Evolutionary conservation across 768 basidiomycete species (phyloP).

Genomic region (Tephrocybe sp.): DNA sequence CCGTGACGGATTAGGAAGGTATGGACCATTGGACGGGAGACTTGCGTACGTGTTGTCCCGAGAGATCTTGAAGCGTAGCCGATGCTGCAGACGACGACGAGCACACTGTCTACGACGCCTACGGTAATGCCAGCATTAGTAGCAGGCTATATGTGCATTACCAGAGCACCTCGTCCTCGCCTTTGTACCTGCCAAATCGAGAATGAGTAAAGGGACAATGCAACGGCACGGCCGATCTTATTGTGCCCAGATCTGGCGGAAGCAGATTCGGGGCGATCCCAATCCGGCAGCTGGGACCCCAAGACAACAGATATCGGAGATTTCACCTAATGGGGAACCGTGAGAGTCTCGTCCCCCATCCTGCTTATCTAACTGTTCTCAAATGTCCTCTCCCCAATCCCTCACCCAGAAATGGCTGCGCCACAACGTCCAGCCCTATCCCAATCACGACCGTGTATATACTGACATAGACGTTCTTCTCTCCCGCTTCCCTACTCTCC

Average conservation of each 20-base stretch:
- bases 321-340: constrained; percentile 13
- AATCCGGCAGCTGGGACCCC: constrained; percentile 24
- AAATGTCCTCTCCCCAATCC: constrained; percentile 25
- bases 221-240: constrained; percentile 20
- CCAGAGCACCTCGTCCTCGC: constrained; percentile 2
- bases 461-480: constrained; percentile 65
- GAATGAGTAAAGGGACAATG: constrained; percentile 18
- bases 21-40: constrained; percentile 50
- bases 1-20: constrained; percentile 45
- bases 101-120: no score
- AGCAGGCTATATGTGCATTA: background rate
- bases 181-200: constrained; percentile 33
- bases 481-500: constrained; percentile 50
- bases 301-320: constrained; percentile 11
- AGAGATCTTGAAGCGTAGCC: no score
- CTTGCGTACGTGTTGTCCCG: no score
- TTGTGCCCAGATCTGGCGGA: constrained; percentile 19
- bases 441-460: constrained; percentile 54
- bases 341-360: constrained; percentile 7
- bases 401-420: constrained; percentile 66
- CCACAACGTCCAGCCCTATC: constrained; percentile 61
- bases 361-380: constrained; percentile 3
- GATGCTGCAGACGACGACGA: no score
- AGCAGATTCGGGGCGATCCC: constrained; percentile 19
- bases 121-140: no score